Evolutionary conservation across 257 asterid genomes (phyloP), one percentile per base, ranked within the genome.

Genomic region (Lithospermum erythrorhizon): DNA sequence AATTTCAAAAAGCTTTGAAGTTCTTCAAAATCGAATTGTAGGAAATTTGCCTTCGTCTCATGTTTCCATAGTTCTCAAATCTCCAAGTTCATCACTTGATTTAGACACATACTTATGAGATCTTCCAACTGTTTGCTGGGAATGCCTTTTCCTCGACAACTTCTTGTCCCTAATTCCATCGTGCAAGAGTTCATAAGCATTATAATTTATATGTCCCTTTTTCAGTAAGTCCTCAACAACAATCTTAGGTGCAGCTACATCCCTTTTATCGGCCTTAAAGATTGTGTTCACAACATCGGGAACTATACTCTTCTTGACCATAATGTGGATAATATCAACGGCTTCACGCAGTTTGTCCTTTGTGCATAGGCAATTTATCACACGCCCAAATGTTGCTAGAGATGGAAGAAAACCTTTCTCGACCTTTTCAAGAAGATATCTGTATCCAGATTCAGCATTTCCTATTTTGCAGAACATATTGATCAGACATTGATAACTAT

Each of bases 211-310:
- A 67, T 80, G 79, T 15, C 86, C 78, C 74, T 84, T 86, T 77
- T 73, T 84, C 87, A 82, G 57, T 80, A 91, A 77, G 70, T 84
- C 84, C 59, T 88, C 95, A 67, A 91, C 81, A 68, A 88, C 81
- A 56, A 88, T 84, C 83, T 86, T 91, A 53, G 98, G 98, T 47
- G 94, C 95, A 7, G 87, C 98, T 58, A 81, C 76, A 64, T 70
- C 79, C 69, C 71, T 84, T 82, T 81, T 88, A 76, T 84, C 86
- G 2, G 69, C 88, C 62, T 88, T 94, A 59, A 88, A 86, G 61
- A 91, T 88, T 21, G 77, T 68, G 72, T 80, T 74, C 66, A 81
- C 95, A 62, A 53, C 82, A 60, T 78, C 87, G 53, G 97, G 98
- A 53, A 91, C 89, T 54, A 84, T 59, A 20, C 85, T 95, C 68